phyloP scores from a whole-genome alignment of 202 grass and related monocot species.

The Setaria viridis region DNA sequence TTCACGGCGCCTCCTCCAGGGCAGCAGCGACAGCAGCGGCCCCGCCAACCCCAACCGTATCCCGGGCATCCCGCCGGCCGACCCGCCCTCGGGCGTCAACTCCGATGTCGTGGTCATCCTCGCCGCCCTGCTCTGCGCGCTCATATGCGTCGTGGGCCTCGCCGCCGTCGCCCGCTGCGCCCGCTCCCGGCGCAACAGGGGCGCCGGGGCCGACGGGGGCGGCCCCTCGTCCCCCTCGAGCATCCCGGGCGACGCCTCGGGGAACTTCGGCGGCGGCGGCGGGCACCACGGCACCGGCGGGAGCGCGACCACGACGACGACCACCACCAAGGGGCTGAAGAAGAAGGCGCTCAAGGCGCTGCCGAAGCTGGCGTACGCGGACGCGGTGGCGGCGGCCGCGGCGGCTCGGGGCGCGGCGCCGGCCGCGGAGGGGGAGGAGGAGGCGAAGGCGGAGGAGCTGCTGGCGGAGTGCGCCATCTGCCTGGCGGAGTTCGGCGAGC shows the following conservation, averaged over 20 bases:
- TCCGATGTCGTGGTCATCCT: constrained; percentile 86
- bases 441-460: constrained; percentile 19
- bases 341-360: constrained; percentile 85
- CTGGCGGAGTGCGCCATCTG: constrained; percentile 81
- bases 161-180: constrained; percentile 73
- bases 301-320: background rate
- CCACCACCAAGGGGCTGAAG: constrained; percentile 70
- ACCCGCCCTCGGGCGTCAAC: constrained; percentile 55
- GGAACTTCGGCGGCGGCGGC: constrained; percentile 13
- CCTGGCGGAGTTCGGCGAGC: constrained; percentile 76
- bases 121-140: constrained; percentile 78
- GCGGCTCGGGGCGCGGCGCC: constrained; percentile 43
- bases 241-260: constrained; percentile 29
- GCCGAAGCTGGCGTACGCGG: constrained; percentile 80
- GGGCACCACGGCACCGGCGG: background rate
- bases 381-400: constrained; percentile 53
- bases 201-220: background rate
- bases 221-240: constrained; percentile 1
- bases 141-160: constrained; percentile 83
- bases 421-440: constrained; percentile 35
- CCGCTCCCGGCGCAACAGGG: constrained; percentile 51
- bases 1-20: constrained; percentile 61
- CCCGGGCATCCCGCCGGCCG: constrained; percentile 55
- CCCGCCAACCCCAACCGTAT: constrained; percentile 12
- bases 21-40: background rate